A percentile compares a stretch with the other conserved stretches of the same genome.
phyloP scores from a whole-genome alignment of 208 protist species.

The Sergeia podlipaevii region DNA sequence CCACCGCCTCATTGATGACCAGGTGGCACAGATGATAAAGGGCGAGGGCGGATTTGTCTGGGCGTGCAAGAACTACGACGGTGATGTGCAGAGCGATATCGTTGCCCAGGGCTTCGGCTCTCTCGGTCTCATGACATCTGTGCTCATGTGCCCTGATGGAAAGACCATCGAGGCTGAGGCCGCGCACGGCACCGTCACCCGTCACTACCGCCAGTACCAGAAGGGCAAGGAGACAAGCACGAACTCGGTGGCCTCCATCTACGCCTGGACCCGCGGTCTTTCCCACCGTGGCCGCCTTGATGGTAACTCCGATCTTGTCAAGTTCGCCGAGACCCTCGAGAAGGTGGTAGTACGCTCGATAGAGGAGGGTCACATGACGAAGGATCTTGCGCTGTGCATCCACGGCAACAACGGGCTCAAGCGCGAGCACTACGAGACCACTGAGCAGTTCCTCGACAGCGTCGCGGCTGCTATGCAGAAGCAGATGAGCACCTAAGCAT shows the following conservation, averaged over 20 bases:
- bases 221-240: constrained; percentile 96
- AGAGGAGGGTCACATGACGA: constrained; percentile 96
- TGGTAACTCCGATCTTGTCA: constrained; percentile 85
- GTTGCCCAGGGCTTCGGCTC: constrained; percentile 97
- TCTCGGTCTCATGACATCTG: constrained; percentile 98
- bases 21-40: constrained; percentile 96
- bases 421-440: constrained; percentile 86
- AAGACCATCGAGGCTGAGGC: constrained; percentile 98
- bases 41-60: constrained; percentile 94
- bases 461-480: constrained; percentile 60
- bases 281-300: constrained; percentile 95
- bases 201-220: constrained; percentile 97
- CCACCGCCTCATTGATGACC: constrained; percentile 98
- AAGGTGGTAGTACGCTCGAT: constrained; percentile 89
- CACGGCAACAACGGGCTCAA: constrained; percentile 76
- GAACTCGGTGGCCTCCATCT: constrained; percentile 98
- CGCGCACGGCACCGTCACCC: constrained; percentile 97
- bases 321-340: constrained; percentile 91
- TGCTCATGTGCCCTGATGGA: constrained; percentile 96
- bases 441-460: constrained; percentile 85
- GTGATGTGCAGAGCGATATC: constrained; percentile 98
- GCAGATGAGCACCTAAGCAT: constrained; percentile 18
- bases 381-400: constrained; percentile 96
- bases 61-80: constrained; percentile 99
- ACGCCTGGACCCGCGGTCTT: constrained; percentile 96